Base-by-base conservation (phyloP, 108 stramenopile genomes). In the Skeletonema menzelii region DNA sequence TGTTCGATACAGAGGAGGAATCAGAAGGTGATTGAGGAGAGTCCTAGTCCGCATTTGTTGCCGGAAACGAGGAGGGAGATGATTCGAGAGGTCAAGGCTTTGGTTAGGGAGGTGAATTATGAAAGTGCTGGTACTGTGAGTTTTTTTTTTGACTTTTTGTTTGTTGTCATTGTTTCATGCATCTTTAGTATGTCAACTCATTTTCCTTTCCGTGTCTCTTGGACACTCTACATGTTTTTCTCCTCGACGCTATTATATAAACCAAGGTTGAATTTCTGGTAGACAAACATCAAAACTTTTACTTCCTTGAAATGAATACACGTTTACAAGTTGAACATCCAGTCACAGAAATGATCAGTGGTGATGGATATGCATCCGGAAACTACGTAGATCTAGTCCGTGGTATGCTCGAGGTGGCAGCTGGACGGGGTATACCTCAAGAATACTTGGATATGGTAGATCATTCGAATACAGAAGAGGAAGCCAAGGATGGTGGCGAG, bases 251-350 rank as follows among this genome's bases (percentile, higher is more conserved):
- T 32, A 37, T 37, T n/a, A n/a, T n/a, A n/a, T n/a, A n/a, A n/a
- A n/a, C n/a, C 35, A 47, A 47, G 46, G 46, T 47, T 32, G 99
- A 99, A 76, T 95, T 99, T 71, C 80, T 99, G 47, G 86, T 95
- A 66, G 97, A 97, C 58, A 77, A 94, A 44, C 72, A 86, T 24
- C 73, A 92, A 62, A 91, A 96, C 71, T 98, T 98, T 70, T 99
- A 97, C 70, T 99, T 99, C 83, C 84, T 98, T 17, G 99, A 99
- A 89, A 99, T 99, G 99, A 98, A 90, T 73, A 95, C 94, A 5
- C 79, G 97, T 19, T 83, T 97, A 24, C 95, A 97, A 70, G 97
- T 97, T 32, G 99, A 99, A 70, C 99, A 99, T 86, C 98, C 98
- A 28, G 88, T 99, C 13, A 98, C 98, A 1, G 99, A 99, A 81